phyloP scores from a whole-genome alignment of 176 grass and related monocot species.

The Elymus sibiricus region DNA sequence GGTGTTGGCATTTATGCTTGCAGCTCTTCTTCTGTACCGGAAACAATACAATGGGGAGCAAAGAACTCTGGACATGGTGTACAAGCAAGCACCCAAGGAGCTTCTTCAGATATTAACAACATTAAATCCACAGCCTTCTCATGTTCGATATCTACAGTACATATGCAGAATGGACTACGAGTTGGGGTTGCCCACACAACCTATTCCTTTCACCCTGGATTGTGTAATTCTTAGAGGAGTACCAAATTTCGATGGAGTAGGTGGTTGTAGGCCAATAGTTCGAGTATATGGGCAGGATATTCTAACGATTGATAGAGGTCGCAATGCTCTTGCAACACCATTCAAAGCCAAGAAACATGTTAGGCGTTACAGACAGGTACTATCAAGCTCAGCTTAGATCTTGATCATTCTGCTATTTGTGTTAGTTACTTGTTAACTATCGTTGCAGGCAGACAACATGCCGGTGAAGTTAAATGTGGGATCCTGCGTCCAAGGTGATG shows the following conservation, averaged over 20 bases:
- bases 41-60: slow-evolving; percentile 89
- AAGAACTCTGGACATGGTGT: slow-evolving; percentile 93
- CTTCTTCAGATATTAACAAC: slow-evolving; percentile 65
- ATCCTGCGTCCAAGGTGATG: slow-evolving; percentile 84
- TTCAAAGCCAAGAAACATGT: slow-evolving; percentile 70
- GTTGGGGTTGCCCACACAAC: slow-evolving; percentile 43
- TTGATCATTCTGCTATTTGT: slow-evolving; percentile 31
- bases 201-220: slow-evolving; percentile 79
- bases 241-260: slow-evolving; percentile 79
- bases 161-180: slow-evolving; percentile 59
- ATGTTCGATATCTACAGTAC: slow-evolving; percentile 89
- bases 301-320: slow-evolving; percentile 41
- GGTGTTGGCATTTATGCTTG: slow-evolving; percentile 93
- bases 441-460: slow-evolving; percentile 73
- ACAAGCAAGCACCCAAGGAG: slow-evolving; percentile 90
- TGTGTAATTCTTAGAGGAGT: slow-evolving; percentile 84
- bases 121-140: slow-evolving; percentile 78
- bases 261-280: slow-evolving; percentile 77
- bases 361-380: slow-evolving; percentile 81
- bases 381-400: not conserved
- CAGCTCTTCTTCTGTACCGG: slow-evolving; percentile 75
- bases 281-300: slow-evolving; percentile 75
- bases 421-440: slow-evolving; percentile 55
- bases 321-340: slow-evolving; percentile 39
- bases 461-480: slow-evolving; percentile 87